Conservation (phyloP, 2,329 filamentous ascomycete species). For the Graphilbum fragrans region DNA sequence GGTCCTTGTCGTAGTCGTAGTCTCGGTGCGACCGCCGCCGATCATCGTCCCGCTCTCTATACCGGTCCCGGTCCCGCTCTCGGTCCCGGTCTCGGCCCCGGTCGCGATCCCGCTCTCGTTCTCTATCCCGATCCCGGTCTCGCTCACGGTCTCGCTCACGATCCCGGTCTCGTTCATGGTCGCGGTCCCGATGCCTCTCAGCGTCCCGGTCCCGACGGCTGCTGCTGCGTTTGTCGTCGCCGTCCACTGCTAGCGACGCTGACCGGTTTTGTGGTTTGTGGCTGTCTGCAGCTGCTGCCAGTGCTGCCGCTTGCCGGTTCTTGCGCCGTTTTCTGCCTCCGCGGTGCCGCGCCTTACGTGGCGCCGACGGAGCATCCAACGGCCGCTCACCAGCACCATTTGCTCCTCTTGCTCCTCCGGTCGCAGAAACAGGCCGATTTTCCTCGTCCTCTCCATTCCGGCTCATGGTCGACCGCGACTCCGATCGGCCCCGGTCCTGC, state of each 20-base stretch:
- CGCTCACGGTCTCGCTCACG: constrained; percentile 1
- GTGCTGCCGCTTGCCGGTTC: background rate
- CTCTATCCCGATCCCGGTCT: constrained; percentile 10
- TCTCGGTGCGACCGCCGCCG: constrained; percentile 5
- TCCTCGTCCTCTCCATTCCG: background rate
- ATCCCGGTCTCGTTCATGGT: background rate
- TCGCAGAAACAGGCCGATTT: background rate
- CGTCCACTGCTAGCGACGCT: constrained; percentile 5
- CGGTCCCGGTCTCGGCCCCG: constrained; percentile 6
- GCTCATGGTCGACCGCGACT: constrained; percentile 1
- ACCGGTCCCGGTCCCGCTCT: constrained; percentile 3
- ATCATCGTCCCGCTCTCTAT: constrained; percentile 4
- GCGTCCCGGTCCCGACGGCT: constrained; percentile 5
- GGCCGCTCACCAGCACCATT: background rate
- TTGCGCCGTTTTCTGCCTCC: constrained; percentile 3
- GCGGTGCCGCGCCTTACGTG: constrained; percentile 9
- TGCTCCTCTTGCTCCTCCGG: background rate
- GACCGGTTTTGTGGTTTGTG: background rate
- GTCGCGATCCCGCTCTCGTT: background rate
- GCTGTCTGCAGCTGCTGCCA: constrained; percentile 1
- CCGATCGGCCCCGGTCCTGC: constrained; percentile 17
- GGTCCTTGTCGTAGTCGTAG: constrained; percentile 13
- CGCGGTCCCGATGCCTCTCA: background rate
- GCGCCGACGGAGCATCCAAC: background rate
- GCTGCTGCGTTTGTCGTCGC: constrained; percentile 1